Base-by-base conservation (phyloP, 371 early-diverging fungal species). In the Parasitella parasitica region DNA sequence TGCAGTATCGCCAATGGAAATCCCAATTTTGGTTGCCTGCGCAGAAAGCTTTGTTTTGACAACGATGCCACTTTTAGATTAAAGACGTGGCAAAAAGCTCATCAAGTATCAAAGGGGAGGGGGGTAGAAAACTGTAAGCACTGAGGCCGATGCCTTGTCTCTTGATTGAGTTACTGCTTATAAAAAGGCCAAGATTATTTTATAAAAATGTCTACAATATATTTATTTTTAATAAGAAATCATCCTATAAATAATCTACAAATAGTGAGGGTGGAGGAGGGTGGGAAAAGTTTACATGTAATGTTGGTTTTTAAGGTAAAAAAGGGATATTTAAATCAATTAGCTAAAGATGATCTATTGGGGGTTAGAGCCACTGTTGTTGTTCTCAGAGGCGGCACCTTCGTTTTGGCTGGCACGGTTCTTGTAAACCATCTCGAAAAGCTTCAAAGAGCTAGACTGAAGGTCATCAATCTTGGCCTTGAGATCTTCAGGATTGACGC, bases 401-500 rank as follows among this genome's bases (percentile, higher is more conserved):
- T 68, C 61, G 16, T 60, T 46, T 48, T 70, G 66, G 5, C 73
- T 70, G 46, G 83, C 74, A 49, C 77, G 75, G 67, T 90, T 87
- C 90, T 97, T 94, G 88, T 98, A 97, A 22, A 94, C 96, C 88
- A 92, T 87, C 83, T 98, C 95, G 69, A 98, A 97, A 57, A 99
- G 83, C 83, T 97, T 97, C 63, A 97, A 76, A 60, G 89, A 86
- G 27, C 88, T 90, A 66, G 89, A 87, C 81, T 97, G 96, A 67
- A 98, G 75, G 22, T 91, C 92, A 54, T 86, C 85, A 46, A 89
- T 83, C 70, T 92, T 91, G 55, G 79, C 76, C 82, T 90, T 90
- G 63, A 96, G 81, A 3, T 88, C 85, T 60, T 94, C 95, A 37
- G 90, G 80, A 20, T 63, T 69, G 15, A 81, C 57, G 28, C 63